Percentiles rank a stretch among this genome's conserved stretches.
phyloP scores from a whole-genome alignment of 352 stramenopile species.

The Globisporangium solare region DNA sequence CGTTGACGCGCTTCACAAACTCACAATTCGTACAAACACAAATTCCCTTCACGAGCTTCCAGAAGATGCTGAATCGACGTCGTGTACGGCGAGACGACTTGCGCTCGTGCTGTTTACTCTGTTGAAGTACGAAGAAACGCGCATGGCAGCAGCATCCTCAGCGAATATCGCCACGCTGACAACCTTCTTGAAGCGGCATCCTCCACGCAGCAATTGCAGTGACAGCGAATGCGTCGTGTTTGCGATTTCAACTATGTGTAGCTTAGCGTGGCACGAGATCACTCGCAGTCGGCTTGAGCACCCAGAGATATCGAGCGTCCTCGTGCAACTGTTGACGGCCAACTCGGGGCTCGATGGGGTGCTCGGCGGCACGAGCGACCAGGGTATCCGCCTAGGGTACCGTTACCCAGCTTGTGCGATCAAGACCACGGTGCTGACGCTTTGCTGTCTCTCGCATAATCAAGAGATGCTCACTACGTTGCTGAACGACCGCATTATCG shows the following conservation, averaged over 20 bases:
- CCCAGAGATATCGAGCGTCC: conserved; percentile 23
- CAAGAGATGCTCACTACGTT: conserved; percentile 38
- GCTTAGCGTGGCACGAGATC: conserved; percentile 58
- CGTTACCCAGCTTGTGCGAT: conserved; percentile 20
- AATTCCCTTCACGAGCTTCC: background rate
- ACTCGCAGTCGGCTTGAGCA: conserved; percentile 30
- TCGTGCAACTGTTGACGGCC: conserved; percentile 34
- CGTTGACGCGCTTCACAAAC: conserved; percentile 38
- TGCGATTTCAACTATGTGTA: conserved; percentile 43
- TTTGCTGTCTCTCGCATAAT: conserved; percentile 50
- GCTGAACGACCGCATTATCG: conserved; percentile 38
- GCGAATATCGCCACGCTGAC: conserved; percentile 32
- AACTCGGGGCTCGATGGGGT: background rate
- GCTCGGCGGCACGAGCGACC: background rate
- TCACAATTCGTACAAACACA: conserved; percentile 18
- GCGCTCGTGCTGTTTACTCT: conserved; percentile 55
- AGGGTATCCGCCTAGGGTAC: background rate
- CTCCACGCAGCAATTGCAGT: conserved; percentile 20
- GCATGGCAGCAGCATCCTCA: conserved; percentile 29
- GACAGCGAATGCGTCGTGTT: conserved; percentile 28
- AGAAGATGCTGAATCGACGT: background rate
- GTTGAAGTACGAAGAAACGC: conserved; percentile 39
- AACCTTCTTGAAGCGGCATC: conserved; percentile 27
- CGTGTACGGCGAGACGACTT: conserved; percentile 20
- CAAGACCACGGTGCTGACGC: conserved; percentile 49